phyloP scores from a whole-genome alignment of 805 yeast species.

The Starmera amethionina region DNA sequence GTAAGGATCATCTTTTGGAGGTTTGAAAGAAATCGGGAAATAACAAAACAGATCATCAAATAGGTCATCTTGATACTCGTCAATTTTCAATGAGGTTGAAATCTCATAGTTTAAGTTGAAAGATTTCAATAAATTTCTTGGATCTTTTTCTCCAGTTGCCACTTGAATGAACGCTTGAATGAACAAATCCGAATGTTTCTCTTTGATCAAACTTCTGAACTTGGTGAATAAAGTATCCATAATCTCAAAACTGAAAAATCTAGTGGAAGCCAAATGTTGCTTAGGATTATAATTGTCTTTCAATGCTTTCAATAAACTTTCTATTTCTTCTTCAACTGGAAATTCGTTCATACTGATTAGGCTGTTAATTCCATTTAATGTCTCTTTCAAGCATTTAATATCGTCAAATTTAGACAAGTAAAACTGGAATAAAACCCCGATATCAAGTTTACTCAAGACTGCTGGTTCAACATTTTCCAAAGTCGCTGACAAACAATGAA shows the following conservation, averaged over 20 bases:
- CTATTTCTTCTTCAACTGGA: constrained; percentile 21
- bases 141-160: constrained; percentile 90
- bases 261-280: constrained; percentile 47
- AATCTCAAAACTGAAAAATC: constrained; percentile 50
- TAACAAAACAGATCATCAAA: constrained; percentile 90
- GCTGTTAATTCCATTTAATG: constrained; percentile 43
- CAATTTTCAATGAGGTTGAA: constrained; percentile 28
- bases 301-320: constrained; percentile 27
- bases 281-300: constrained; percentile 40
- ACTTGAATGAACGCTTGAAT: constrained; percentile 53
- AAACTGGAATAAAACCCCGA: constrained; percentile 37
- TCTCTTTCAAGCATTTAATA: constrained; percentile 37
- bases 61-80: constrained; percentile 46
- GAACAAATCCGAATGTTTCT: constrained; percentile 26
- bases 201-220: constrained; percentile 16
- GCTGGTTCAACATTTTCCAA: constrained; percentile 20
- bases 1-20: constrained; percentile 86
- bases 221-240: constrained; percentile 27
- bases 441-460: constrained; percentile 27
- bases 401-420: constrained; percentile 62
- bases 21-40: constrained; percentile 91
- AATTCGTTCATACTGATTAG: constrained; percentile 45
- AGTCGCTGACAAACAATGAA: constrained; percentile 31
- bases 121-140: constrained; percentile 69
- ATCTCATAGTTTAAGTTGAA: constrained; percentile 47